Evolutionary conservation across 257 asterid genomes (phyloP), one percentile per base, ranked within the genome.

Genomic region (Solanum sejunctum): DNA sequence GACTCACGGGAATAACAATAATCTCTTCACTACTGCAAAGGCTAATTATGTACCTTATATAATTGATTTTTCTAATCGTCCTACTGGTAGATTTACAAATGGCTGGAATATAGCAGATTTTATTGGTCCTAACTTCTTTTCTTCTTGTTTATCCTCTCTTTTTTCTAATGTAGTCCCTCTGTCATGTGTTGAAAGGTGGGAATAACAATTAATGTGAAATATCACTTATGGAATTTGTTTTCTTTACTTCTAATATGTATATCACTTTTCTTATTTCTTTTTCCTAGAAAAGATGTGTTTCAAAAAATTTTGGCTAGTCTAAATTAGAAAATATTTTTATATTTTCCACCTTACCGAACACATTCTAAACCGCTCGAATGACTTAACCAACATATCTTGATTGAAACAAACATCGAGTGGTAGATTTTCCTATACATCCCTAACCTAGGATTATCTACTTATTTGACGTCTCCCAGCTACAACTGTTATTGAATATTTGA

Each of bases 71-170:
- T 92, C 92, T 4, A 64, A 20, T 3, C 90, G 93, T 0, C 80
- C 90, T 0, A 90, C 91, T 6, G 93, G 93, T 12, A 86, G 94
- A 84, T 89, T 88, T 83, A 83, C 84, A 88, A 92, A 92, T 21
- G 90, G 92, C 17, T 81, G 85, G 13, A 92, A 84, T 58, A 8
- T 45, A 0, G 92, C 86, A 0, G 95, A 92, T 51, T 17, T 87
- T 66, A 39, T 90, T 17, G 92, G 94, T 90, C 43, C 58, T 26
- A 51, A 39, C 54, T 58, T 63, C 8, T 26, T 71, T 39, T 70
- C 12, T 70, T 49, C 20, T 60, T 61, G 39, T 21, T 23, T 63
- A 13, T 10, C 20, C 73, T 23, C 17, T 26, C 1, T 1, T 23
- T 23, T 23, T 47, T 23, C 21, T 45, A 9, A 13, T 82, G 12